Percentiles rank a stretch among this genome's conserved stretches.
Conservation (phyloP, 805 yeast genomes). For the Wickerhamomyces pijperi region DNA sequence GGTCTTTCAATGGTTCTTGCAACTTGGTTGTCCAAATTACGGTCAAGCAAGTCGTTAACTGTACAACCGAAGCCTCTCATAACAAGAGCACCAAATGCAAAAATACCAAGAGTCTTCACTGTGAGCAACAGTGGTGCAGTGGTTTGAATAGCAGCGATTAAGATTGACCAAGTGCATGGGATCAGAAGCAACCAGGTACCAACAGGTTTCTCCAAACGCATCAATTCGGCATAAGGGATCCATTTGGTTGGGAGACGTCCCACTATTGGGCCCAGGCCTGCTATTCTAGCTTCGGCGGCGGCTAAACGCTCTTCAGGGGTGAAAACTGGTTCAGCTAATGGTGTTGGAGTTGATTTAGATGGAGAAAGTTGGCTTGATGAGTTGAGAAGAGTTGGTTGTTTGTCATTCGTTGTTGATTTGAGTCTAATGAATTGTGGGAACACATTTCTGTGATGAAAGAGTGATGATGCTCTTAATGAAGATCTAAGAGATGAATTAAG, state of each 20-base stretch:
- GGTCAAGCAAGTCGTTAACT: slow-evolving; percentile 80
- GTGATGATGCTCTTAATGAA: no score
- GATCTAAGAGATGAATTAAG: no score
- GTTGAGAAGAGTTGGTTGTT: background rate
- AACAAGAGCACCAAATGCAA: slow-evolving; percentile 74
- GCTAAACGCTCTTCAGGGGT: slow-evolving; percentile 10
- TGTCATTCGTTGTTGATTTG: background rate
- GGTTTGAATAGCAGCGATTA: slow-evolving; percentile 73
- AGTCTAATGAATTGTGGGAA: no score
- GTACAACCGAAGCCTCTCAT: slow-evolving; percentile 99
- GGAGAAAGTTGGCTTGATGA: no score
- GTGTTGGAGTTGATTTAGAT: background rate
- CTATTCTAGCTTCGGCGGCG: slow-evolving; percentile 28
- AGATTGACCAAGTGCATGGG: slow-evolving; percentile 89
- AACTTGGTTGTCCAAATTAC: slow-evolving; percentile 74
- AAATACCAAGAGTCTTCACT: slow-evolving; percentile 49
- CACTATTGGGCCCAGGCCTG: slow-evolving; percentile 39
- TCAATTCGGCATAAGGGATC: slow-evolving; percentile 86
- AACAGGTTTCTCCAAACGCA: slow-evolving; percentile 92
- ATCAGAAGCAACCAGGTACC: slow-evolving; percentile 77
- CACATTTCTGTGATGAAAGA: no score
- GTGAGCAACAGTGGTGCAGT: slow-evolving; percentile 62
- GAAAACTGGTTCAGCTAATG: slow-evolving; percentile 3
- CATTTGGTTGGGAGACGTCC: slow-evolving; percentile 55
- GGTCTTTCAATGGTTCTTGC: slow-evolving; percentile 87